Percentiles rank a stretch among this genome's conserved stretches.
phyloP scores from a whole-genome alignment of 2,329 filamentous ascomycete species.

The Colletotrichum navitas region DNA sequence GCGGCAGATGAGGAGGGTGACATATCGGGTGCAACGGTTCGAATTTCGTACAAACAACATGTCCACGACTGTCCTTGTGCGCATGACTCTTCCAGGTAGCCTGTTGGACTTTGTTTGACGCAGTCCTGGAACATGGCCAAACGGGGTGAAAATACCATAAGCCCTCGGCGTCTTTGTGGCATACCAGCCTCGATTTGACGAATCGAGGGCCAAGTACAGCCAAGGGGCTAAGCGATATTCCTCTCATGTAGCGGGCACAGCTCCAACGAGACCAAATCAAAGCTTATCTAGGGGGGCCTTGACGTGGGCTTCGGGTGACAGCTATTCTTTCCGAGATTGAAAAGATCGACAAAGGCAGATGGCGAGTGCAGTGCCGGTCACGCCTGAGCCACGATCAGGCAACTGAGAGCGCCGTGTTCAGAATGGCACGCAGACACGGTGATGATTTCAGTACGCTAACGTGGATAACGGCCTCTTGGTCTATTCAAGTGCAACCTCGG shows the following conservation, averaged over 20 bases:
- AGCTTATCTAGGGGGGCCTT: not conserved
- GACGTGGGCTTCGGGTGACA: not conserved
- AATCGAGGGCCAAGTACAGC: not conserved
- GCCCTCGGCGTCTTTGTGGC: not conserved
- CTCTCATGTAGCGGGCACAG: not conserved
- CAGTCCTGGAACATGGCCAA: not conserved
- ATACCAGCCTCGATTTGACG: not conserved
- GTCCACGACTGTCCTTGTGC: slow-evolving; percentile 3
- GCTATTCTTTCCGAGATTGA: not conserved
- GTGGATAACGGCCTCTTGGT: slow-evolving; percentile 6
- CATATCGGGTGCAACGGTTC: slow-evolving; percentile 24
- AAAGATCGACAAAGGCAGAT: not conserved
- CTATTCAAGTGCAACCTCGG: slow-evolving; percentile 24
- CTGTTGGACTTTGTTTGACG: not conserved
- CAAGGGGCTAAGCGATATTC: not conserved
- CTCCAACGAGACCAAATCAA: slow-evolving; percentile 6
- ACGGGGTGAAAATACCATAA: not conserved
- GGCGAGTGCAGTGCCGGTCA: not conserved
- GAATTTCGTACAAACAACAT: slow-evolving; percentile 21
- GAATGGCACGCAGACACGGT: slow-evolving; percentile 2
- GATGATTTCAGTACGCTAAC: slow-evolving; percentile 5
- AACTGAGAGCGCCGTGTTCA: not conserved
- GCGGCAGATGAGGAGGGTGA: slow-evolving; percentile 22
- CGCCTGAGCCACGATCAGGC: not conserved
- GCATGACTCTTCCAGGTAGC: slow-evolving; percentile 30